Base-by-base conservation (phyloP, 2,329 filamentous ascomycete genomes). In the Alternaria infectoria region DNA sequence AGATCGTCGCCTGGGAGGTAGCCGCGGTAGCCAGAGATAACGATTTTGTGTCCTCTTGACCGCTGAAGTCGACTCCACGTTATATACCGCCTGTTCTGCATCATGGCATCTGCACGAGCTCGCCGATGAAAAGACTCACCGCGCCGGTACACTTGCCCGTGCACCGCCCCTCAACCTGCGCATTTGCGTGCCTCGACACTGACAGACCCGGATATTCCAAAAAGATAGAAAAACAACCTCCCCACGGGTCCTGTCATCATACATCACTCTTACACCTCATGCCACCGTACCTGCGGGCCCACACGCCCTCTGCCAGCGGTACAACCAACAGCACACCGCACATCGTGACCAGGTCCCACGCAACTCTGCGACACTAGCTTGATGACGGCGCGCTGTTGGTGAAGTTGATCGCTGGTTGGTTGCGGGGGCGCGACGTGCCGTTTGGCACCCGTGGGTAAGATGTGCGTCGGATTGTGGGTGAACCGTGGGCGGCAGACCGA, bases 31-130 rank as follows among this genome's bases (percentile, higher is more conserved):
- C 13, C 23, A 45, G 57, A 19, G 26, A 59, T 25, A n/a, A 32
- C 40, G 36, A 25, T 11, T 36, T 12, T 13, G 11, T 54, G 49
- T 54, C 6, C 26, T 17, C 21, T 25, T 59, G 57, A 45, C 57
- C 36, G 49, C 50, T 47, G 25, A 45, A 54, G 40, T 54, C 40
- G 40, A 44, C 23, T 46, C 23, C 28, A 47, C 13, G 19, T 59
- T 54, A 59, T 47, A 54, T 59, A 59, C 49, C 40, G 26, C 57
- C 26, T 54, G 11, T 59, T 59, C 57, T 44, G 49, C 28, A 54
- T 15, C 21, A 46, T 17, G 13, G 32, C 49, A 44, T 47, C 26
- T 54, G 49, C 21, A 32, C 40, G 17, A 54, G 15, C 28, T 59
- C 49, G 50, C 57, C 57, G 57, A 54, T 5, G 43, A 46, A 19